Conservation (phyloP, 2,329 filamentous ascomycete genomes). For the Falciphora oryzae region DNA sequence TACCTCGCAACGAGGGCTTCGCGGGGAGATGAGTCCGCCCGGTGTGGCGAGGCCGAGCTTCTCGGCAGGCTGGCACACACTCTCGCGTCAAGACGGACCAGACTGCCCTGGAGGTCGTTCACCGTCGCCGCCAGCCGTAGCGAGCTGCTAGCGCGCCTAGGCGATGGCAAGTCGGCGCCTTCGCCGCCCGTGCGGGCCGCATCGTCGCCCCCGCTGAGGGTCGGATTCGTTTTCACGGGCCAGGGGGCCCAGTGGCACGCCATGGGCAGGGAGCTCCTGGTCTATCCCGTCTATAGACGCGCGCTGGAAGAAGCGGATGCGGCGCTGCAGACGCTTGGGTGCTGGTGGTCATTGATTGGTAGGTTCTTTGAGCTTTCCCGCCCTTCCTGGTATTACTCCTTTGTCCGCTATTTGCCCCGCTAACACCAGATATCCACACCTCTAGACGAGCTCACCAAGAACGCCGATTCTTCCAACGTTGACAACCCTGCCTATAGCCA, state of each 20-base stretch:
- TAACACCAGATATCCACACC: neutral
- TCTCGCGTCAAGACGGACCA: constrained; percentile 11
- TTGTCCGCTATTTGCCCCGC: too few species aligned
- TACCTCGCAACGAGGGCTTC: constrained; percentile 18
- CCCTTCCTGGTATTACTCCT: too few species aligned
- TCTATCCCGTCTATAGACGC: constrained; percentile 6
- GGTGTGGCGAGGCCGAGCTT: constrained; percentile 5
- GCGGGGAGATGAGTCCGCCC: constrained; percentile 9
- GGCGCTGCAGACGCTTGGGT: constrained; percentile 3
- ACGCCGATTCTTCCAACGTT: neutral
- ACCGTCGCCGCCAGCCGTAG: neutral
- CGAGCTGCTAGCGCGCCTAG: neutral
- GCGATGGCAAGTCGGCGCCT: neutral
- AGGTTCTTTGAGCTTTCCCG: neutral
- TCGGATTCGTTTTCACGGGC: constrained; percentile 26
- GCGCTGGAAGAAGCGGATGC: constrained; percentile 3
- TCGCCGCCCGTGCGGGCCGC: neutral
- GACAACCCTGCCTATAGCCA: constrained; percentile 23
- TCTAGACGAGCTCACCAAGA: neutral
- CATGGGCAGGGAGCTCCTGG: constrained; percentile 21
- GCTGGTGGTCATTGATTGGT: constrained; percentile 11
- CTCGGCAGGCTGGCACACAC: constrained; percentile 16
- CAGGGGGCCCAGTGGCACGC: constrained; percentile 28
- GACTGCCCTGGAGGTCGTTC: constrained; percentile 10
- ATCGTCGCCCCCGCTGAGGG: neutral